These are phyloP conservation scores for Aegilops longissima DNA, from an alignment of 176 grass and related monocot genomes.

Conservation along the genomic window DNA sequence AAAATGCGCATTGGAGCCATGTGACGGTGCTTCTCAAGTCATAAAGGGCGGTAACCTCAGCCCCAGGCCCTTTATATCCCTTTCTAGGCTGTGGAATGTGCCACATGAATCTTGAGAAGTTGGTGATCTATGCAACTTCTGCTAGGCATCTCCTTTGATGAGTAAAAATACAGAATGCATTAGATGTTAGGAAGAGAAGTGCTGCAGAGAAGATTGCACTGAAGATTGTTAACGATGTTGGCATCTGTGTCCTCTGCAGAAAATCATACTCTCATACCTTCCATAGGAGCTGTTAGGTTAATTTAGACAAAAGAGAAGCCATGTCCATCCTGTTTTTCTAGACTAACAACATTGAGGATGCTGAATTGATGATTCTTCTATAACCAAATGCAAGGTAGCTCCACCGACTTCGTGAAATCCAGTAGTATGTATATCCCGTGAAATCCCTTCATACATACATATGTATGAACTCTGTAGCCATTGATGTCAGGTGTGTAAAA, in stretches of 20 bases:
- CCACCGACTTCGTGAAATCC: not conserved
- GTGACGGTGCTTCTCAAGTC: slow-evolving; percentile 35
- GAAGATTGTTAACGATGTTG: not conserved
- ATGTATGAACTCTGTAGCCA: not conserved
- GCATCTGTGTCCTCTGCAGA: slow-evolving; percentile 1
- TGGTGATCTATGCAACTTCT: slow-evolving; percentile 7
- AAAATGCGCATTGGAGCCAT: slow-evolving; percentile 41
- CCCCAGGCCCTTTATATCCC: slow-evolving; percentile 38
- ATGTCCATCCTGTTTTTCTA: not conserved
- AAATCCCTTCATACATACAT: not conserved
- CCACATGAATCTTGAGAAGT: slow-evolving; percentile 59
- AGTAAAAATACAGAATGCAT: slow-evolving; percentile 20
- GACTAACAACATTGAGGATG: not conserved
- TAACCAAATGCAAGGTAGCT: not conserved
- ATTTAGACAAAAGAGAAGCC: slow-evolving; percentile 1
- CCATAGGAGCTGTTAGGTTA: slow-evolving; percentile 16
- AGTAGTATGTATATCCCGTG: not conserved
- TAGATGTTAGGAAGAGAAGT: slow-evolving; percentile 24
- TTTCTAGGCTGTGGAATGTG: slow-evolving; percentile 59
- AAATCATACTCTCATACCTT: slow-evolving; percentile 8
- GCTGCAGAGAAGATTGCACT: slow-evolving; percentile 23
- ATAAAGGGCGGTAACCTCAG: slow-evolving; percentile 42
- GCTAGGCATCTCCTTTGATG: slow-evolving; percentile 24
- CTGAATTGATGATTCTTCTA: not conserved
- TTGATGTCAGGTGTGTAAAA: not conserved